Evolutionary conservation across 371 early-diverging fungal genomes (phyloP), one percentile per base, ranked within the genome.

Genomic region (Mucor plumbeus): DNA sequence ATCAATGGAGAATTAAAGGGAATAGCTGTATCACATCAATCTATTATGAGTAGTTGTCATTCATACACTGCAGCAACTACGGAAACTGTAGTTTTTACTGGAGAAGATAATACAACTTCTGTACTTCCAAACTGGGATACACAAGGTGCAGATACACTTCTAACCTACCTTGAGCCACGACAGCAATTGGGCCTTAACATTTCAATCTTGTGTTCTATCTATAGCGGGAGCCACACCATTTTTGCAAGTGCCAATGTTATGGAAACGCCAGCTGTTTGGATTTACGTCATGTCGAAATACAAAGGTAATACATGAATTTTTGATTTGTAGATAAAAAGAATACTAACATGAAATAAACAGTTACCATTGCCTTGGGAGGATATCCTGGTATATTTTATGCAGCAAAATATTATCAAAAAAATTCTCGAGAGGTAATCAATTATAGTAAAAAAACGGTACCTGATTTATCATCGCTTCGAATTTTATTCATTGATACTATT

Each of bases 1-100:
- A 83, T 88, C 6, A 88, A 85, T 61, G 93, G 94, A 33, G 91
- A 91, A 68, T 74, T 93, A 14, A 93, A 93, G 73, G 95, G 94
- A 7, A 89, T 93, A 7, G 87, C 87, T 26, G 79, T 94, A 34
- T 88, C 90, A 19, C 94, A 94, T 68, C 81, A 87, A 36, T 82
- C 90, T 3, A 81, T 94, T 14, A 84, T 94, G 70, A 75, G 83
- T 21, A 89, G 90, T 50, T 92, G 94, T 59, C 65, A 64, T 36
- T 64, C 70, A 0, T 74, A 67, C 43, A 67, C 67, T n/a, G 70
- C 72, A 1, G 63, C 76, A 0, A 57, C 59, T 0, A 74, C 74
- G 4, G 72, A 72, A 10, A 68, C 75, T 0, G 63, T 70, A 0
- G 35, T 63, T 3, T 44, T 62, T 26, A 56, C 56, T 14, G 43